A percentile compares a stretch with the other conserved stretches of the same genome.
Conservation (phyloP, 805 yeast genomes). For the Cyberlindnera mycetangii region DNA sequence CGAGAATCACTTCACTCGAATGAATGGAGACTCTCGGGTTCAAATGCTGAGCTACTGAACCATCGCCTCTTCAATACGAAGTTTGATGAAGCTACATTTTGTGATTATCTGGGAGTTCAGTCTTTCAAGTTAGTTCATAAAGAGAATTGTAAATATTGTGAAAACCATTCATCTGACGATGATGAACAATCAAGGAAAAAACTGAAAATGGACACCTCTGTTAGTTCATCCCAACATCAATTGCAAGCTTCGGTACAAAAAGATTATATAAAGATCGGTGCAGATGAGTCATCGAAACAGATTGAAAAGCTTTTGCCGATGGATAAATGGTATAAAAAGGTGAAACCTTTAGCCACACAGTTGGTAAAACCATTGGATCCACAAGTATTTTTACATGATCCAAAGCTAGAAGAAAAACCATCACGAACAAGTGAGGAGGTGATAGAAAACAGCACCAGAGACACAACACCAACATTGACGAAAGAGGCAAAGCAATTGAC, state of each 20-base stretch:
- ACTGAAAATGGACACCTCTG: background rate
- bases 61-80: background rate
- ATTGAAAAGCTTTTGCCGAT: background rate
- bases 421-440: background rate
- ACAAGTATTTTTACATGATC: background rate
- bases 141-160: conserved; percentile 2
- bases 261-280: background rate
- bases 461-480: background rate
- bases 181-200: background rate
- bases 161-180: background rate
- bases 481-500: no score
- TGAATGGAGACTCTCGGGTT: conserved; percentile 1
- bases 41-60: background rate
- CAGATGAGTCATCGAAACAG: background rate
- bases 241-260: background rate
- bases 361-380: conserved; percentile 1
- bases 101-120: conserved; percentile 2
- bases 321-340: background rate
- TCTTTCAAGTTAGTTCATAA: background rate
- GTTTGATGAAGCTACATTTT: background rate
- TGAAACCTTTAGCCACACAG: background rate
- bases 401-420: background rate
- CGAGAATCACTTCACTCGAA: background rate
- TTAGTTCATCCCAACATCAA: background rate
- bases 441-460: background rate